Evolutionary conservation across 345 rosid species (phyloP), one percentile per base, ranked within the genome.

Genomic region (Microcos paniculata): DNA sequence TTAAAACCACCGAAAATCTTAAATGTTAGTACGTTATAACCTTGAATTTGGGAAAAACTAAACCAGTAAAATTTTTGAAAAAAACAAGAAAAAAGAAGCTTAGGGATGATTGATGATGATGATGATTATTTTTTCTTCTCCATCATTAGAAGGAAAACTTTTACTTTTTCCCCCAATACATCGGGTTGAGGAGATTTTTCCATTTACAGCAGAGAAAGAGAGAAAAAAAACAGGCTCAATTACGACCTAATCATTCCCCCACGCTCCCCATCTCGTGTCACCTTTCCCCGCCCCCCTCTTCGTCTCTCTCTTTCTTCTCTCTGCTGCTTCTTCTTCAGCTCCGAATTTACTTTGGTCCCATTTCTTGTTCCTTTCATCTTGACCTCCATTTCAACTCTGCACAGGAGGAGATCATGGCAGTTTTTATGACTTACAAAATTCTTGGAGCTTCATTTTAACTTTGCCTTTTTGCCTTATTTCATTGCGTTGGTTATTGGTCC

Each of bases 191-290:
- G 48, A 66, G 16, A 35, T 58, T 72, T 52, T 40, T 35, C 30
- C 76, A 73, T 73, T 80, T 80, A 83, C 85, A 85, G 75, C 69
- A 64, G 74, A 24, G 5, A 35, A 35, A 73, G 64, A 80, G 55
- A n/a, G 31, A 57, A 9, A 69, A 55, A 76, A 45, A 28, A 28
- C 19, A 9, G 65, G 61, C 57, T 53, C 82, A 78, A 85, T 80
- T 80, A 85, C 87, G 71, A 84, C 76, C 85, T 75, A 81, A 85
- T 84, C 86, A 88, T 85, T 84, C 80, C 84, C 85, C 65, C 86
- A 80, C 84, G 84, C 52, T 74, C 61, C 68, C 43, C 26, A 10
- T 5, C 35, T 74, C 10, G 23, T 79, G 77, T 79, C 81, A 77
- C 57, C 74, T 78, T 82, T 78, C 76, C 45, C 70, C 75, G 18